These are phyloP conservation scores for Mortierella hygrophila DNA, from an alignment of 192 early-diverging fungal genomes.

Conservation along the genomic window DNA sequence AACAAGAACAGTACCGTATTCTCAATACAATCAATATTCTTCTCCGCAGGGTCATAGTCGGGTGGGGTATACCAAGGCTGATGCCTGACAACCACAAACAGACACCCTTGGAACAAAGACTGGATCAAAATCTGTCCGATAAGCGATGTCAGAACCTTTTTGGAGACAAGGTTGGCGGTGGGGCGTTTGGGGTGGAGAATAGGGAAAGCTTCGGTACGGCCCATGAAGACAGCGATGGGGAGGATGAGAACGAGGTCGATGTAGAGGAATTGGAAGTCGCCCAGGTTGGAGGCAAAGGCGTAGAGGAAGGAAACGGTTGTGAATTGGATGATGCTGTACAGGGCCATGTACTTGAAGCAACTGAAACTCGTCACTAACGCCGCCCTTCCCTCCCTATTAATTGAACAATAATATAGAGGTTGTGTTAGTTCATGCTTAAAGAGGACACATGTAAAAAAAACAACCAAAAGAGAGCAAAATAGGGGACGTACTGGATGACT, in stretches of 20 bases:
- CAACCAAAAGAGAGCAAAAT: not conserved
- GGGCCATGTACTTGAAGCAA: conserved; percentile 99
- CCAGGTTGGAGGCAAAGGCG: conserved; percentile 87
- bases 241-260: conserved; percentile 95
- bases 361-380: conserved; percentile 97
- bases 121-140: conserved; percentile 92
- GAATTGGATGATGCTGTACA: conserved; percentile 98
- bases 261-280: conserved; percentile 96
- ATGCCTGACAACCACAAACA: conserved; percentile 77
- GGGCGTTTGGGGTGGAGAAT: conserved; percentile 84
- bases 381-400: conserved; percentile 87
- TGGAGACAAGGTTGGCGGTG: conserved; percentile 90
- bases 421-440: not conserved
- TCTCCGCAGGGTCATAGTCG: conserved; percentile 72
- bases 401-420: not conserved
- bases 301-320: conserved; percentile 94
- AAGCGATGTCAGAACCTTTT: conserved; percentile 90
- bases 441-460: not conserved
- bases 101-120: conserved; percentile 80
- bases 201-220: conserved; percentile 85
- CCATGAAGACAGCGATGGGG: conserved; percentile 90
- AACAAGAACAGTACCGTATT: conserved; percentile 93
- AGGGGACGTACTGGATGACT: conserved; percentile 76
- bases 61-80: conserved; percentile 78
- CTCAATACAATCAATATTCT: conserved; percentile 85